Conservation (phyloP, 2,329 filamentous ascomycete species). For the Penicillium sp. region DNA sequence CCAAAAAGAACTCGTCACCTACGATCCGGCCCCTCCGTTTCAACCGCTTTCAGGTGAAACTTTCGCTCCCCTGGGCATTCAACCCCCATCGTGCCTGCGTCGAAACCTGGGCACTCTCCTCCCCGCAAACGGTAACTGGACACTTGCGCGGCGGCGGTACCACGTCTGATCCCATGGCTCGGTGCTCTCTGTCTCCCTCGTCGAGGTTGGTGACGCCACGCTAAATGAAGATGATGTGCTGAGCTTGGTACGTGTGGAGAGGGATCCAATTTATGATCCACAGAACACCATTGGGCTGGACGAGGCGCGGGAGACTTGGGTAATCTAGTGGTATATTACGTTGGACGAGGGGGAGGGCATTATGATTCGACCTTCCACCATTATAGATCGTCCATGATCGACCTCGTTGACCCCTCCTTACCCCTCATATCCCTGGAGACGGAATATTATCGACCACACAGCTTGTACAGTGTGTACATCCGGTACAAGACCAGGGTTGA, state of each 20-base stretch:
- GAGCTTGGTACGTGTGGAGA: neutral
- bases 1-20: conserved; percentile 6
- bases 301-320: conserved; percentile 2
- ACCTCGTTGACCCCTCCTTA: too few species aligned
- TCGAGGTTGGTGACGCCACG: conserved; percentile 16
- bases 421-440: too few species aligned
- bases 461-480: too few species aligned
- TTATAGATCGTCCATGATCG: too few species aligned
- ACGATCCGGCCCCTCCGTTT: conserved; percentile 6
- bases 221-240: conserved; percentile 22
- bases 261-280: neutral
- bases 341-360: neutral
- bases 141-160: neutral
- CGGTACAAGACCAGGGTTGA: too few species aligned
- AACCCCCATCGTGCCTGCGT: conserved; percentile 9
- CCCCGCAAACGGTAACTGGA: conserved; percentile 11
- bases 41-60: conserved; percentile 13
- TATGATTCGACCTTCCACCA: neutral
- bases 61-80: conserved; percentile 1
- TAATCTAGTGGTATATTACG: neutral
- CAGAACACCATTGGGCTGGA: neutral
- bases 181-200: neutral
- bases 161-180: conserved; percentile 18
- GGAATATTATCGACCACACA: too few species aligned
- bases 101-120: conserved; percentile 6